Conservation (phyloP, 331 rosid genomes). For the Malus hybrid region DNA sequence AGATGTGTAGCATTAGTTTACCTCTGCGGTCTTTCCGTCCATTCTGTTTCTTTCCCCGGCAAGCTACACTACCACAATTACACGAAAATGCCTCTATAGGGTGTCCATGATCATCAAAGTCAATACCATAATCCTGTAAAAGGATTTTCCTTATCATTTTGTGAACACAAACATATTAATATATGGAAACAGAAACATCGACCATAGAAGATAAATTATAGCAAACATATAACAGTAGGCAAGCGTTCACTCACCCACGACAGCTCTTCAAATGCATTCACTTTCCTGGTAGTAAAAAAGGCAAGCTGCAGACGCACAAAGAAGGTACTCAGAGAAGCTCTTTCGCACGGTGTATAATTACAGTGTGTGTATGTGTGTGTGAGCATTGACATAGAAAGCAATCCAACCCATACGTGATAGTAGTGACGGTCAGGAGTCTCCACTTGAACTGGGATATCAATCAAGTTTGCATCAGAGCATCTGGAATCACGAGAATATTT, state of each 20-base stretch:
- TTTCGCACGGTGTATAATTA: neutral
- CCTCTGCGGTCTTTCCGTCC: neutral
- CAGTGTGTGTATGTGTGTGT: neutral
- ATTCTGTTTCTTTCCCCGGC: slow-evolving; percentile 28
- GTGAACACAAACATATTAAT: neutral
- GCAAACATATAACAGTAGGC: neutral
- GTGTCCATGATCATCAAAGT: slow-evolving; percentile 69
- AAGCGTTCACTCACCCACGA: slow-evolving; percentile 63
- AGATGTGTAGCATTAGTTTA: too few relatives aligned
- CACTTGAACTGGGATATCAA: slow-evolving; percentile 86
- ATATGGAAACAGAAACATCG: too few relatives aligned
- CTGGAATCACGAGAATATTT: slow-evolving; percentile 27
- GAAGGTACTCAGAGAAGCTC: neutral
- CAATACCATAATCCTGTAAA: slow-evolving; percentile 80
- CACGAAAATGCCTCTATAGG: slow-evolving; percentile 78
- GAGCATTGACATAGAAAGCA: neutral
- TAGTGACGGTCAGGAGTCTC: slow-evolving; percentile 96
- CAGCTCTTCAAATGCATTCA: slow-evolving; percentile 75
- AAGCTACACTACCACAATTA: slow-evolving; percentile 57
- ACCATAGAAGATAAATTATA: neutral
- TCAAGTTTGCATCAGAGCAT: slow-evolving; percentile 63
- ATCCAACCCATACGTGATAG: slow-evolving; percentile 55
- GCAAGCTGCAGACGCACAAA: slow-evolving; percentile 59
- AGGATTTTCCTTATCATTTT: slow-evolving; percentile 3
- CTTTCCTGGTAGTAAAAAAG: slow-evolving; percentile 65